Base-by-base conservation (phyloP, 176 grass and related monocot genomes). In the Chrysopogon serrulatus region DNA sequence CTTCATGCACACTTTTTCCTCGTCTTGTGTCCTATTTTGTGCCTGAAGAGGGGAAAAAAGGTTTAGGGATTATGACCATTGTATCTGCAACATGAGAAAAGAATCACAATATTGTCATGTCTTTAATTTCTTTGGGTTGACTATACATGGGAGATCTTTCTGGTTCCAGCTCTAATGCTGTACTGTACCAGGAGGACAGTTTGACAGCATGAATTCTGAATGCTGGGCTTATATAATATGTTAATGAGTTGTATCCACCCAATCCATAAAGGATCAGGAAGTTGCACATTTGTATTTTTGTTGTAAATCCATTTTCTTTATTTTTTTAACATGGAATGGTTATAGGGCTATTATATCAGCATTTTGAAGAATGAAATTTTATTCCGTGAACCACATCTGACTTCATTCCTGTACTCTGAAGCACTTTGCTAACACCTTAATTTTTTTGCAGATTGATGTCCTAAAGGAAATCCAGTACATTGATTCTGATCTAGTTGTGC, bases 401-500 rank as follows among this genome's bases (percentile, higher is more conserved):
- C 19, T 76, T 18, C 15, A 73, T 26, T 77, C 72, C 0, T 40
- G 54, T 19, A 68, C 32, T 78, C 19, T 15, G n/a, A 26, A 65
- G 23, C 64, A 66, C 10, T 83, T 44, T 72, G n/a, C 24, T 57
- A 48, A 71, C 31, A 71, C 70, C 72, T 64, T 11, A 21, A 12
- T 32, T 42, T 56, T 5, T 40, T 49, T 90, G 84, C 87, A 98
- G 95, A 98, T 98, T 32, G 91, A 98, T 88, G 93, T 98, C 40
- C 75, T 98, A 67, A 92, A 95, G 80, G 91, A 85, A 80, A 95
- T 98, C 41, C 71, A 92, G 76, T 98, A 90, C 65, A 93, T 98
- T 72, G 91, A 98, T 88, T 89, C 85, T 78, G 96, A 98, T 90
- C 88, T 98, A 79, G 93, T 98, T 23, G 96, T 98, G 65, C 93